Base-by-base conservation (phyloP, 2,329 filamentous ascomycete genomes). In the Clonostachys byssicola region DNA sequence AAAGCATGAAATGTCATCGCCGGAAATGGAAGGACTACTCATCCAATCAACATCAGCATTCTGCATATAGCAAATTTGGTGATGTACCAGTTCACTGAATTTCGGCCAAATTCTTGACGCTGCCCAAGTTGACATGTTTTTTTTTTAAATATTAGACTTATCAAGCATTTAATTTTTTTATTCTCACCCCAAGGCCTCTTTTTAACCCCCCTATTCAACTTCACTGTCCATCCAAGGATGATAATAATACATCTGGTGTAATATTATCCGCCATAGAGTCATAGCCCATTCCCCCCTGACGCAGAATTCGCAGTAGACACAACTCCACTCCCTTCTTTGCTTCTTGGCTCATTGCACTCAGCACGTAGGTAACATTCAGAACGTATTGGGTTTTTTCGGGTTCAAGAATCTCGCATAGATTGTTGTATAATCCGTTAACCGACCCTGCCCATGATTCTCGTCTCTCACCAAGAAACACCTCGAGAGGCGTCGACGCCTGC, bases 241-340 rank as follows among this genome's bases (percentile, higher is more conserved):
- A 39, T 14, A 39, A 17, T 39, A 39, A 39, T 39, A 39, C 36
- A 39, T 39, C 36, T 39, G 36, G 36, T 39, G 36, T 39, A 14
- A 39, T 39, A 39, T 39, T 17, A 39, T 17, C 36, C 16, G 36
- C 36, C 10, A 39, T 39, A 14, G 36, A 39, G 14, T 14, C 13
- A 39, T 39, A 17, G 8, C 16, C 36, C 8, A 14, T 39, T 12
- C 42, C 47, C 20, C 42, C 41, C n/a, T 47, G 46, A 12, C 40
- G 16, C 33, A 47, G 20, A 14, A 47, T 34, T 14, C 33, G 18
- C 20, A 47, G 40, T n/a, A 47, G 30, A 23, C 46, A 47, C 6
- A 12, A 39, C 46, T 47, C 46, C 40, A 47, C 46, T 12, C 46
- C 46, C 6, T 18, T 13, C 9, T 41, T 34, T 12, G 46, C 46